phyloP scores from a whole-genome alignment of 257 asterid species.

The Solanum pinnatisectum region DNA sequence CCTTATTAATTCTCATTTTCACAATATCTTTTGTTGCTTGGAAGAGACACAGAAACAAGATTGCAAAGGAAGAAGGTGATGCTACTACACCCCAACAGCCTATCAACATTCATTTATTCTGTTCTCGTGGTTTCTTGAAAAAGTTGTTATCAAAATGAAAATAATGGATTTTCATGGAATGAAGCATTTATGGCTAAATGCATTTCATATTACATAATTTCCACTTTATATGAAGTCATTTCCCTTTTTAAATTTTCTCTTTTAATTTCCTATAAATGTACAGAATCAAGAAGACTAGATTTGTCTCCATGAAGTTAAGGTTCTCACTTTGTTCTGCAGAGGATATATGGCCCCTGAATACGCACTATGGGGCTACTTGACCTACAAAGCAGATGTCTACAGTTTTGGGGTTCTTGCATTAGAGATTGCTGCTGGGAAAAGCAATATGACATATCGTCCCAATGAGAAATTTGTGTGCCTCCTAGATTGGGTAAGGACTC shows the following conservation, averaged over 20 bases:
- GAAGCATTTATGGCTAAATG: not conserved
- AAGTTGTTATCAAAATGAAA: not conserved
- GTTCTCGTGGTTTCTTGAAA: not conserved
- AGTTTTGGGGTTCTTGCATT: constrained; percentile 44
- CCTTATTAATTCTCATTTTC: not conserved
- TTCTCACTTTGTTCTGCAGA: no score
- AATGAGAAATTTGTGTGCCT: constrained; percentile 39
- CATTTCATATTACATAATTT: not conserved
- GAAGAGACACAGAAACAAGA: no score
- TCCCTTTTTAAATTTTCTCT: not conserved
- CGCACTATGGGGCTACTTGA: no score
- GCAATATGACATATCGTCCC: constrained; percentile 38
- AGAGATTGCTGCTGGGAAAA: constrained; percentile 48
- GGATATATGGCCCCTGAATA: no score
- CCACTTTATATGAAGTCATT: no score
- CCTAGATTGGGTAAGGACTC: constrained; percentile 49
- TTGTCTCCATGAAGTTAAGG: not conserved
- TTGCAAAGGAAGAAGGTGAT: not conserved
- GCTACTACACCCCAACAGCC: no score
- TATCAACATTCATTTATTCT: no score
- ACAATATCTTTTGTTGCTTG: no score
- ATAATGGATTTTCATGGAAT: not conserved
- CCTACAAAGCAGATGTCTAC: constrained; percentile 38
- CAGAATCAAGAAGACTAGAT: constrained; percentile 3
- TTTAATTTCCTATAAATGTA: not conserved